Base-by-base conservation (phyloP, 371 early-diverging fungal genomes). In the Rhizopus sp. region DNA sequence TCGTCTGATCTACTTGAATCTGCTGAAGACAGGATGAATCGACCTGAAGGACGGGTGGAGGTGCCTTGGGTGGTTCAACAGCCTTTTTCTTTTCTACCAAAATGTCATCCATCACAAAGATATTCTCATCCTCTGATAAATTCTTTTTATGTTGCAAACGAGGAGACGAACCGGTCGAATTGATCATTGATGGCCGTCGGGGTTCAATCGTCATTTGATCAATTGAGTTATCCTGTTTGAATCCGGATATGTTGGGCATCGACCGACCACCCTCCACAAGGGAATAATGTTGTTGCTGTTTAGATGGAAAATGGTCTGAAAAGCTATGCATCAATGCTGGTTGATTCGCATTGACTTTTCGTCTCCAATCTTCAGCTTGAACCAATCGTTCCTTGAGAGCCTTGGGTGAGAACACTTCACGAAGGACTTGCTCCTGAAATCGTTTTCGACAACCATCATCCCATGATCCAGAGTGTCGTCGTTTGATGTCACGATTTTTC, bases 381-480 rank as follows among this genome's bases (percentile, higher is more conserved):
- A 77, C 63, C 41, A 83, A 57, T 8, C 89, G 78, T 41, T 83
- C 83, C 44, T 74, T 74, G 4, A 90, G 56, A 9, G 89, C 86
- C 47, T 83, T 70, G 0, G 88, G 88, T 4, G 92, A 88, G 46
- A 92, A 84, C 0, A 90, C 92, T 37, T 93, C 93, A 13, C 78
- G 74, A 30, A 93, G 65, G 0, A 93, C 88, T 62, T 86, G 81
- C 57, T 92, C 88, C 59, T 89, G 68, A 47, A 77, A 68, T n/a
- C 57, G 49, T 47, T 64, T 61, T 44, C 40, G 47, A 30, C 53
- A 48, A 23, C 23, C 23, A 23, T 23, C 23, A 54, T 37, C 34
- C 16, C 41, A 49, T 40, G 41, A 30, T 37, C 7, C 40, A 47
- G 48, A 39, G 0, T 30, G 38, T 31, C 47, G 41, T 50, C 47